Percentiles rank a stretch among this genome's conserved stretches.
Conservation (phyloP, 352 stramenopile genomes). For the Phytophthora hibernalis region DNA sequence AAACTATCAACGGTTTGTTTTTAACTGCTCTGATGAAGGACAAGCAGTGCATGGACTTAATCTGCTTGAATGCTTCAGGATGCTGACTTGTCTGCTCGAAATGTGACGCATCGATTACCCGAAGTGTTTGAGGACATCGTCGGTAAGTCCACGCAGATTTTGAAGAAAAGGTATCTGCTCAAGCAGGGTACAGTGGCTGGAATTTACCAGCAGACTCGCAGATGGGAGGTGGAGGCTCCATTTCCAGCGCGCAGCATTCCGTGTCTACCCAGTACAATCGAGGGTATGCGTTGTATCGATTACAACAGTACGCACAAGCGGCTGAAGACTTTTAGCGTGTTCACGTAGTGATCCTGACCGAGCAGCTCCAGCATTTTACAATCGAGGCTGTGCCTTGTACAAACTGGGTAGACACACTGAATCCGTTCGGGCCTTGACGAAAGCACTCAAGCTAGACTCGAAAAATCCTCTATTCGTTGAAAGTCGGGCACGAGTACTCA, state of each 20-base stretch:
- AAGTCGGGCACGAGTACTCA: constrained; percentile 64
- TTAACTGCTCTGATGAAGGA: not conserved
- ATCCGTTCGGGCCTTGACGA: constrained; percentile 60
- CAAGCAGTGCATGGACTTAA: not conserved
- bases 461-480: constrained; percentile 73
- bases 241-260: constrained; percentile 44
- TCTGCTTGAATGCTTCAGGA: constrained; percentile 31
- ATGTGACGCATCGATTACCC: constrained; percentile 45
- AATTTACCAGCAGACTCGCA: not conserved
- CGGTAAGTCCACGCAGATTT: constrained; percentile 39
- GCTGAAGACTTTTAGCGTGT: constrained; percentile 66
- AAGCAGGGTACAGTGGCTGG: constrained; percentile 18
- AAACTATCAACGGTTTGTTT: constrained; percentile 35
- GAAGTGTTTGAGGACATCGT: constrained; percentile 47
- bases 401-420: constrained; percentile 49
- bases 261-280: constrained; percentile 55
- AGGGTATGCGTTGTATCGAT: constrained; percentile 65
- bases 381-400: constrained; percentile 71
- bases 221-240: constrained; percentile 13
- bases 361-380: constrained; percentile 56
- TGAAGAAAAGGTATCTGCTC: constrained; percentile 52
- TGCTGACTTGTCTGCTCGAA: constrained; percentile 55
- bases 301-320: constrained; percentile 53
- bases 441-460: constrained; percentile 70
- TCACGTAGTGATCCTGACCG: constrained; percentile 48